Evolutionary conservation across 495 filamentous ascomycete species (phyloP).

Genomic region (Penicillium cosmopolitanum): DNA sequence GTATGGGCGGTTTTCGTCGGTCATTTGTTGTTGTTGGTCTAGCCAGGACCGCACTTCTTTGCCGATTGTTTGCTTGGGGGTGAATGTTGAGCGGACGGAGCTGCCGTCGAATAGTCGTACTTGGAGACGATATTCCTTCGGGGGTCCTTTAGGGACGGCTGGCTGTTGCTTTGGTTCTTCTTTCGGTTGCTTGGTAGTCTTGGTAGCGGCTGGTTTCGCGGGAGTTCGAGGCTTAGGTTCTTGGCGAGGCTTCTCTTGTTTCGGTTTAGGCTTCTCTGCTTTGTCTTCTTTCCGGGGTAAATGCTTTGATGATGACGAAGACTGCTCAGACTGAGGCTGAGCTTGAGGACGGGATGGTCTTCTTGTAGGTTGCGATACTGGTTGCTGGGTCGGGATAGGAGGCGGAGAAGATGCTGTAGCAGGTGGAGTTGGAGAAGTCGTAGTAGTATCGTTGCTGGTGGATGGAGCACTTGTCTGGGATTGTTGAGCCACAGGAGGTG

Average conservation of each 20-base stretch:
- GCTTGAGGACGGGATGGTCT: background rate
- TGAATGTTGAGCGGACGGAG: conserved; percentile 73
- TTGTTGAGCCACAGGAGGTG: conserved; percentile 8
- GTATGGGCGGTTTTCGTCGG: conserved; percentile 62
- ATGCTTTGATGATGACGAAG: background rate
- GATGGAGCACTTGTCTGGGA: conserved; percentile 13
- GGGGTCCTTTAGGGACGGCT: conserved; percentile 27
- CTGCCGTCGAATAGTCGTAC: conserved; percentile 85
- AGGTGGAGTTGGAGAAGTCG: background rate
- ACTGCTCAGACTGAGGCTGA: background rate
- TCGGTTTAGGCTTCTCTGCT: conserved; percentile 8
- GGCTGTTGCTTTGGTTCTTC: conserved; percentile 19
- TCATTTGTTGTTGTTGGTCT: conserved; percentile 53
- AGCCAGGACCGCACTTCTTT: conserved; percentile 77
- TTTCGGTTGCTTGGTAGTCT: background rate
- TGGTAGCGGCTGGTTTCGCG: conserved; percentile 24
- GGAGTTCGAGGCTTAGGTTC: conserved; percentile 8
- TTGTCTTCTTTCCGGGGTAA: conserved; percentile 10
- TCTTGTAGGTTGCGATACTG: background rate
- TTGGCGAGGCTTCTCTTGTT: conserved; percentile 9
- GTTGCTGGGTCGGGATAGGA: conserved; percentile 5
- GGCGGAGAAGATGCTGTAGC: conserved; percentile 2
- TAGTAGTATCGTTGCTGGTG: background rate
- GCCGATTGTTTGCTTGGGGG: conserved; percentile 62
- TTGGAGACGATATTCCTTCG: conserved; percentile 64